A percentile compares a stretch with the other conserved stretches of the same genome.
These are phyloP conservation scores for Hyphodiscus sp. DNA, from an alignment of 2,329 filamentous ascomycete species.

Conservation along the genomic window DNA sequence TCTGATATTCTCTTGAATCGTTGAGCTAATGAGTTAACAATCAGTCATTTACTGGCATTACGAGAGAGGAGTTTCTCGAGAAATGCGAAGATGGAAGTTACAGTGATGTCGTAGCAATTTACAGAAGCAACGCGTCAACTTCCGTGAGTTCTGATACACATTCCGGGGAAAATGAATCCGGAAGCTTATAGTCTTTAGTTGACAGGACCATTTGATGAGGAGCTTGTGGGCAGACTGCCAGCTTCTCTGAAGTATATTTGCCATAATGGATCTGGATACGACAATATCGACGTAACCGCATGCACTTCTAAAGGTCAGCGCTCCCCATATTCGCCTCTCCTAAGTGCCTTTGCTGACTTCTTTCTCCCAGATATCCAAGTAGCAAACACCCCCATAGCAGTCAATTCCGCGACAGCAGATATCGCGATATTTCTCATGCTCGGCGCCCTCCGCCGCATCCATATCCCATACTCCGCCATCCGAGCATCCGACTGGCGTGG, in stretches of 20 bases:
- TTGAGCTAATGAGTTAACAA: not conserved
- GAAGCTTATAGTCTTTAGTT: slow-evolving; percentile 23
- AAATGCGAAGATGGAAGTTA: slow-evolving; percentile 59
- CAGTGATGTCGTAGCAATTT: slow-evolving; percentile 57
- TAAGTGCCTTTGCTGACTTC: not conserved
- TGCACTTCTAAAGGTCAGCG: slow-evolving; percentile 43
- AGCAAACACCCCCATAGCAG: slow-evolving; percentile 69
- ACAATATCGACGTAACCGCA: slow-evolving; percentile 67
- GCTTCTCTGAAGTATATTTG: slow-evolving; percentile 47
- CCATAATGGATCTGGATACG: slow-evolving; percentile 71
- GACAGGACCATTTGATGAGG: slow-evolving; percentile 66
- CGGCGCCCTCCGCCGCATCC: slow-evolving; percentile 69
- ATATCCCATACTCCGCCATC: slow-evolving; percentile 43
- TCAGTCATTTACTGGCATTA: slow-evolving; percentile 37
- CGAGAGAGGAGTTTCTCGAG: slow-evolving; percentile 58
- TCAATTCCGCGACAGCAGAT: slow-evolving; percentile 77
- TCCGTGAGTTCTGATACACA: slow-evolving; percentile 28
- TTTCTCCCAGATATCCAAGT: slow-evolving; percentile 52
- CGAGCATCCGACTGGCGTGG: slow-evolving; percentile 58
- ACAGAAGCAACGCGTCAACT: slow-evolving; percentile 65
- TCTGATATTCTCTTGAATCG: not conserved
- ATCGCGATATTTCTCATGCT: slow-evolving; percentile 72
- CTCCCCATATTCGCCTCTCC: not conserved
- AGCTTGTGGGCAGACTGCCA: slow-evolving; percentile 54
- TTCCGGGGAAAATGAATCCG: not conserved